Evolutionary conservation across 257 asterid species (phyloP), one percentile per base, ranked within the genome.

Genomic region (Salvia splendens): DNA sequence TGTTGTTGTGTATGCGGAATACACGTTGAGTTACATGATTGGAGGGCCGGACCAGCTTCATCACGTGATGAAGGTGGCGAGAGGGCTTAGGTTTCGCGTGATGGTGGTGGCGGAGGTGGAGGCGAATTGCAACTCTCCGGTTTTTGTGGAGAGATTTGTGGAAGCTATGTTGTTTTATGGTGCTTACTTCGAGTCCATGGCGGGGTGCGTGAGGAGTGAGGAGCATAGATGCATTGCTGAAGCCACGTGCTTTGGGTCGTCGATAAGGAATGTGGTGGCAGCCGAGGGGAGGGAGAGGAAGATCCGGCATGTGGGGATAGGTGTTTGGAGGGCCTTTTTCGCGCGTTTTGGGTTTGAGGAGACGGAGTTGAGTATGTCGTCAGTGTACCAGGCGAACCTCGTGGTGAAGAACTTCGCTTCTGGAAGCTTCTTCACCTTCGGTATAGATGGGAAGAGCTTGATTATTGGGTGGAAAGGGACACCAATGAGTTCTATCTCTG

Each of bases 391-490:
- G 54, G 87, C 85, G 12, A 68, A 61, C 24, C 71, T 86, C 30
- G 75, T 86, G 50, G 75, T 70, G 1, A 70, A 72, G 59, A 83
- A 65, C 38, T 84, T 78, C 30, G 15, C 43, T 6, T 64, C 58
- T 35, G 79, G 83, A 38, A 69, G 73, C 68, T 83, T 67, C 11
- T 80, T 64, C 59, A 81, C 80, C 0, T 67, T 81, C 4, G 78
- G 74, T 55, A 53, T 15, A 50, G 85, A 80, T 61, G 87, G 77
- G 1, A 81, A 81, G 28, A 65, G 83, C 52, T 68, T 86, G 36
- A 72, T 81, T 1, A 42, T 83, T 38, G 85, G 89, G 6, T 83
- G 92, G 92, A 81, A 86, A 64, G 88, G 86, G 42, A 79, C 75
- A 5, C 83, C 85, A 4, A 8, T 77, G 7, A 49, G 32, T 60